These are phyloP conservation scores for Phylloporus scabripes DNA, from an alignment of 768 basidiomycete genomes.

Conservation along the genomic window DNA sequence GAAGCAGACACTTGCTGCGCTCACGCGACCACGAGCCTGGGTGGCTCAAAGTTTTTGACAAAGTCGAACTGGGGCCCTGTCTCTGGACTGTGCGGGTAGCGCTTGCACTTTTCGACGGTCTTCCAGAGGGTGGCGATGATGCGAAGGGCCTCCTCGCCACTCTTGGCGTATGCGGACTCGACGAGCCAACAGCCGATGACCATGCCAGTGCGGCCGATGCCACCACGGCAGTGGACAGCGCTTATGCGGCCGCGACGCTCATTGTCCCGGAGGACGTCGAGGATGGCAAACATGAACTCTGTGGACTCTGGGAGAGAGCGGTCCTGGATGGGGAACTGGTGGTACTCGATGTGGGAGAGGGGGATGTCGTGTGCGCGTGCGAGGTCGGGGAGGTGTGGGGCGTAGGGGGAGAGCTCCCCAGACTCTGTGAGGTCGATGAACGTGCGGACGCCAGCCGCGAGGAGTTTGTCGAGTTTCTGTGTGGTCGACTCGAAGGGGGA, in stretches of 20 bases:
- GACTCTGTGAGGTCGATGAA: conserved; percentile 82
- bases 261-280: conserved; percentile 57
- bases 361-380: conserved; percentile 54
- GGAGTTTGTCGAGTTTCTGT: conserved; percentile 70
- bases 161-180: conserved; percentile 53
- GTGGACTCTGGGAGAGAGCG: conserved; percentile 57
- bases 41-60: conserved; percentile 50
- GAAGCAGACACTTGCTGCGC: neutral
- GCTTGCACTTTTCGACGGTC: conserved; percentile 69
- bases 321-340: conserved; percentile 75
- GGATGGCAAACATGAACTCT: conserved; percentile 53
- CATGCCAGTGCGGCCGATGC: conserved; percentile 63
- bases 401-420: conserved; percentile 70
- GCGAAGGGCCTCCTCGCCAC: conserved; percentile 58
- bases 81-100: conserved; percentile 74
- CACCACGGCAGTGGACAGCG: conserved; percentile 79
- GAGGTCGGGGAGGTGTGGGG: conserved; percentile 47
- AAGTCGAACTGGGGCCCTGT: conserved; percentile 76
- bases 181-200: conserved; percentile 75
- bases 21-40: conserved; percentile 18
- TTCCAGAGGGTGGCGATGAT: conserved; percentile 69
- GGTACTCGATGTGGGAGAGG: conserved; percentile 55
- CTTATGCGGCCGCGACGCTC: conserved; percentile 50
- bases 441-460: conserved; percentile 67
- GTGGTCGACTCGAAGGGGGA: conserved; percentile 46